Percentiles rank a stretch among this genome's conserved stretches.
These are phyloP conservation scores for Mimosa bimucronata DNA, from an alignment of 306 rosid species.

Conservation along the genomic window DNA sequence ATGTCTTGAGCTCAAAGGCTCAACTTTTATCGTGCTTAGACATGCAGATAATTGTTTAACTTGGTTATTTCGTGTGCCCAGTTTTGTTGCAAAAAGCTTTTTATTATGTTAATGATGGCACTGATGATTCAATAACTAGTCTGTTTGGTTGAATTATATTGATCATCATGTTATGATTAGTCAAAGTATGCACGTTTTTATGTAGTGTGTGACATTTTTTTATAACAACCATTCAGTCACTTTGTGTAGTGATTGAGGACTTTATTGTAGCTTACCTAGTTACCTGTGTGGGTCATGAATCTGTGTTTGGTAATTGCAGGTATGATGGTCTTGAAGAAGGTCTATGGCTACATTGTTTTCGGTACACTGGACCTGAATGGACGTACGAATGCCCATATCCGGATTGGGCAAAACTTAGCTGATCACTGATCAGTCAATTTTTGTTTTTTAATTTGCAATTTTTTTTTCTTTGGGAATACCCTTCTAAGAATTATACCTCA, in stretches of 20 bases:
- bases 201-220: background rate
- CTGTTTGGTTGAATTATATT: conserved; percentile 17
- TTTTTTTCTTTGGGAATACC: background rate
- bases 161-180: background rate
- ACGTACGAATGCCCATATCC: conserved; percentile 66
- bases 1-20: background rate
- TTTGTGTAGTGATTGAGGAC: background rate
- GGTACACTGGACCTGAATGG: conserved; percentile 73
- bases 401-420: conserved; percentile 59
- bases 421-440: conserved; percentile 26
- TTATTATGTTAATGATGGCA: conserved; percentile 3
- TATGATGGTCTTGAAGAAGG: conserved; percentile 61
- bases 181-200: conserved; percentile 1
- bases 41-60: background rate
- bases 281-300: conserved; percentile 9
- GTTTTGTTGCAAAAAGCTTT: too few relatives aligned
- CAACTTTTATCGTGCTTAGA: background rate
- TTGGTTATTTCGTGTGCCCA: too few relatives aligned
- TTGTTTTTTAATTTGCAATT: background rate
- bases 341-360: conserved; percentile 71
- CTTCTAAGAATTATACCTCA: background rate
- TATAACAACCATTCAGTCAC: background rate
- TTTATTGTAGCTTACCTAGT: conserved; percentile 6
- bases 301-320: conserved; percentile 45
- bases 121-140: conserved; percentile 9